Evolutionary conservation across 2,329 filamentous ascomycete species (phyloP).

Genomic region (Emmonsia crescens): DNA sequence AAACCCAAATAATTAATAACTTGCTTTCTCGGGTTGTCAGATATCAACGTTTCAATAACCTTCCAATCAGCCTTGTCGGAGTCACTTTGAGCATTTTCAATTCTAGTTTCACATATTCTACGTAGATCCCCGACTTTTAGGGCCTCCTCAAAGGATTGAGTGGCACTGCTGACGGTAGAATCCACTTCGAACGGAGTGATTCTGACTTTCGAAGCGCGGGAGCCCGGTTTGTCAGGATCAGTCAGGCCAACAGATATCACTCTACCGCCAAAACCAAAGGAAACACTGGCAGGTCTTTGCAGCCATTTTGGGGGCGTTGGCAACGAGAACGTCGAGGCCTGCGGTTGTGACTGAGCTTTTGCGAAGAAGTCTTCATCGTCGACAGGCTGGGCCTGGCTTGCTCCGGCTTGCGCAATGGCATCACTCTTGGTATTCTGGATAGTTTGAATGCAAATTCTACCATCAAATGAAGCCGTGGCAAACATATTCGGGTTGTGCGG

Average conservation of each 20-base stretch:
- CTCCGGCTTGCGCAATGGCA: constrained; percentile 49
- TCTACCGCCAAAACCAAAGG: constrained; percentile 94
- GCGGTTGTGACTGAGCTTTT: constrained; percentile 81
- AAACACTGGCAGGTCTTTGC: constrained; percentile 70
- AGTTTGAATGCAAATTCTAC: constrained; percentile 88
- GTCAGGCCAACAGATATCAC: constrained; percentile 60
- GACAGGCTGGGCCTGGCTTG: constrained; percentile 55
- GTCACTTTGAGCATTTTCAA: constrained; percentile 63
- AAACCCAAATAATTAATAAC: constrained; percentile 90
- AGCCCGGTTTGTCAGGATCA: constrained; percentile 51
- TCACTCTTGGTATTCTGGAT: constrained; percentile 85
- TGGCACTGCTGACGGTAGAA: constrained; percentile 69
- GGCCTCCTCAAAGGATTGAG: constrained; percentile 75
- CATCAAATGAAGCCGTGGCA: constrained; percentile 93
- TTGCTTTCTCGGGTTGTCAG: constrained; percentile 72
- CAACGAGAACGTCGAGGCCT: constrained; percentile 80
- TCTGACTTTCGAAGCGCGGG: constrained; percentile 59
- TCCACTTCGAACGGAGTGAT: constrained; percentile 88
- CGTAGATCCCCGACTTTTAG: constrained; percentile 67
- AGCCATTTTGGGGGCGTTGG: constrained; percentile 82
- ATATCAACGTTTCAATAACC: constrained; percentile 79
- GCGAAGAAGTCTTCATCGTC: constrained; percentile 96
- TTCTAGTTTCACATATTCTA: constrained; percentile 68
- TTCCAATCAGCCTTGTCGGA: constrained; percentile 96
- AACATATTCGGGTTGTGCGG: constrained; percentile 85